phyloP scores from a whole-genome alignment of 805 yeast genomes.

The Ogataea pignaliae region DNA sequence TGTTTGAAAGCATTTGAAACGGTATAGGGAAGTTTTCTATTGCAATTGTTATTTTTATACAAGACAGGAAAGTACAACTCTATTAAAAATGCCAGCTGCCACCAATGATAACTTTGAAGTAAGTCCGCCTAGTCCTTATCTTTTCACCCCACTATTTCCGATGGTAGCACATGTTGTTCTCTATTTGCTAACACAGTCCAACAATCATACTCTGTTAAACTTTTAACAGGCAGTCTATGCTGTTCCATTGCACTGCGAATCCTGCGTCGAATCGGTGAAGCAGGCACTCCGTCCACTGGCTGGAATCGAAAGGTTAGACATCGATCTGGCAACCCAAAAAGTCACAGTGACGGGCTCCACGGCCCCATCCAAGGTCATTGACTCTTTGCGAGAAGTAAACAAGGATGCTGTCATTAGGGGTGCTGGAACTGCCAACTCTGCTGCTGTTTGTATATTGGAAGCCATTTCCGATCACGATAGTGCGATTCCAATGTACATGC shows the following conservation, averaged over 20 bases:
- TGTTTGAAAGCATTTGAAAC: too few species aligned
- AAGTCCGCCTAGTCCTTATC: constrained; percentile 3
- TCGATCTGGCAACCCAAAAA: constrained; percentile 55
- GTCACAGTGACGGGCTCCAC: constrained; percentile 65
- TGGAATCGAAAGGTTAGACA: constrained; percentile 48
- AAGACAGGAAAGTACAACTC: too few species aligned
- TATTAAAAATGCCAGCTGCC: constrained; percentile 13
- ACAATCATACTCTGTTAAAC: too few species aligned
- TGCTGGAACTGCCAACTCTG: constrained; percentile 78
- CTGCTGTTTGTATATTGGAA: constrained; percentile 89
- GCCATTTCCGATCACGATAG: constrained; percentile 47
- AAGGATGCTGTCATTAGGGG: constrained; percentile 91
- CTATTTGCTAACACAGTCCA: too few species aligned
- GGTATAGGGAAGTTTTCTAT: too few species aligned
- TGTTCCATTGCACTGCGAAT: constrained; percentile 76
- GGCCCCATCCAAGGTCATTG: constrained; percentile 74
- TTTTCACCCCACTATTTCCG: background rate
- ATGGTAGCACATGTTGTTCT: background rate
- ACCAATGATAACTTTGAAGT: constrained; percentile 18
- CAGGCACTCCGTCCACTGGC: constrained; percentile 46
- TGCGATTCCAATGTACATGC: constrained; percentile 29
- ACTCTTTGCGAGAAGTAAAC: constrained; percentile 67
- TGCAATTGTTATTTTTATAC: too few species aligned
- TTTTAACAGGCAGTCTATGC: constrained; percentile 64
- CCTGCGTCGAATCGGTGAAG: constrained; percentile 60